Base-by-base conservation (phyloP, 1,284 basidiomycete species). In the Anthracocystis panici-leucophaei region DNA sequence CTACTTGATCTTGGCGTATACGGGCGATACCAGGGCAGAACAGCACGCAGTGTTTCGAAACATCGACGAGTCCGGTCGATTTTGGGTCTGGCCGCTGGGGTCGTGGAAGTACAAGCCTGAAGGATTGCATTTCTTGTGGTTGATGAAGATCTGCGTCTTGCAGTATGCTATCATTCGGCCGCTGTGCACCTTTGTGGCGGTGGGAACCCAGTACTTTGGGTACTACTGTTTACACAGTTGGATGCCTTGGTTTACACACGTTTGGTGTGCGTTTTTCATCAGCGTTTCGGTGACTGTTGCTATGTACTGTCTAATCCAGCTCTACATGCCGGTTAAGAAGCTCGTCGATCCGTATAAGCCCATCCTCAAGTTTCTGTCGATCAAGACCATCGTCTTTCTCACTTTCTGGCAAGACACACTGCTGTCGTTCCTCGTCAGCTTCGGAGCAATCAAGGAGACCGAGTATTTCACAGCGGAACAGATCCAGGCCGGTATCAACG, bases 331-430 rank as follows among this genome's bases (percentile, higher is more conserved):
- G 1, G 88, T 93, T 11, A 85, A 89, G 5, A 85, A 85, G 20
- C 86, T 90, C 53, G 87, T 93, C 33, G 87, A 88, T 14, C 89
- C 89, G 0, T 89, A 90, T 64, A 88, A 88, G 49, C 92, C 92
- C 2, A 83, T 93, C 18, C 86, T 93, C 45, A 92, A 92, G 80
- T 80, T 77, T 42, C 60, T 92, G 78, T 88, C 91, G 8, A 87
- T 92, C 82, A 92, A 92, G 82, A 89, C 91, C 59, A 90, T 92
- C 63, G 91, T 92, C 0, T 92, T 93, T 82, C 86, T 93, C 41
- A 92, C 91, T 14, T 93, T 93, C 80, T 93, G 92, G 92, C 92
- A 92, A 84, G 89, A 90, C 10, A 90, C 89, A 0, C 87, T 90
- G 45, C 87, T 92, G 18, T 89, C 89, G 3, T 70, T 90, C 6